A percentile compares a stretch with the other conserved stretches of the same genome.
Conservation (phyloP, 345 rosid species). For the Brassica napus region DNA sequence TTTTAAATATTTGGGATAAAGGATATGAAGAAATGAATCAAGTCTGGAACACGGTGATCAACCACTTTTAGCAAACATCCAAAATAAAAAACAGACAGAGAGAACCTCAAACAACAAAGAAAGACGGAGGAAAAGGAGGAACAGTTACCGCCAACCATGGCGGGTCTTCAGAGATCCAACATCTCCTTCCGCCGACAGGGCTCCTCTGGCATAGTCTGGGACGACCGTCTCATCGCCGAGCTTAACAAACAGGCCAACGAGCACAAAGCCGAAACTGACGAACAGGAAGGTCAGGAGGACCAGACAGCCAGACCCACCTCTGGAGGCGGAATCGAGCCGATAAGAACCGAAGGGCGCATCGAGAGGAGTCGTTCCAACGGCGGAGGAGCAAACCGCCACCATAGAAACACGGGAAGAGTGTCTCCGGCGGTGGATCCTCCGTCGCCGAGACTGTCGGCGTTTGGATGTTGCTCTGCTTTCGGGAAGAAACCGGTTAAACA, state of each 20-base stretch:
- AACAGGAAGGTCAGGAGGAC: constrained; percentile 21
- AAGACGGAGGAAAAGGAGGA: constrained; percentile 26
- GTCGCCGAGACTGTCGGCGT: constrained; percentile 82
- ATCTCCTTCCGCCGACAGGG: constrained; percentile 89
- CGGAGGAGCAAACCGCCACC: constrained; percentile 52
- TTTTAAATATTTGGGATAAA: background rate
- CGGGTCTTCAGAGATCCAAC: constrained; percentile 82
- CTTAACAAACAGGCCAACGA: constrained; percentile 41
- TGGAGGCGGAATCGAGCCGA: constrained; percentile 41
- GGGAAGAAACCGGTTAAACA: constrained; percentile 40
- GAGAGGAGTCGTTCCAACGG: constrained; percentile 67
- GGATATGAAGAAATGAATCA: background rate
- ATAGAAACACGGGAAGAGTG: constrained; percentile 72
- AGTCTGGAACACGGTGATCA: constrained; percentile 24
- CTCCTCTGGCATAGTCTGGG: constrained; percentile 92
- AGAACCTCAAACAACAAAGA: background rate
- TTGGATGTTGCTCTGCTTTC: constrained; percentile 76
- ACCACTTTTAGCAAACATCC: constrained; percentile 9
- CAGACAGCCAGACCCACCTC: background rate
- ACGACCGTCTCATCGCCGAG: constrained; percentile 64
- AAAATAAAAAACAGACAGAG: background rate
- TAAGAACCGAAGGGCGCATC: constrained; percentile 37
- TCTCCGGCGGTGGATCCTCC: constrained; percentile 89
- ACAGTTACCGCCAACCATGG: constrained; percentile 50
- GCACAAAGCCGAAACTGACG: constrained; percentile 24